Evolutionary conservation across 1,284 basidiomycete genomes (phyloP).

Genomic region (Irpex sp.): DNA sequence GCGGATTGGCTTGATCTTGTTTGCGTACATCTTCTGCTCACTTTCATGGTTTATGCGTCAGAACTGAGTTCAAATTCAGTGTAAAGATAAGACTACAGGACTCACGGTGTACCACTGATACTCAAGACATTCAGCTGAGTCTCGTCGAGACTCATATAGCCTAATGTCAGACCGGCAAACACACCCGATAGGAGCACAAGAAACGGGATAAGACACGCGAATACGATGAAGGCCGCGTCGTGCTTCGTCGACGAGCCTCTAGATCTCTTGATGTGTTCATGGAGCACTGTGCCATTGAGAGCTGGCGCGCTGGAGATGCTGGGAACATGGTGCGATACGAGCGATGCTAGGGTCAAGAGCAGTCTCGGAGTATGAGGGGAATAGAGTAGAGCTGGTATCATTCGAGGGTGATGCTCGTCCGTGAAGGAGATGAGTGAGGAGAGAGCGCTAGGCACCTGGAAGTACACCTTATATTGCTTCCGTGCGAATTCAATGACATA

Average conservation of each 20-base stretch:
- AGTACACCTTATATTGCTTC: background rate
- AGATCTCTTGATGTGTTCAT: conserved; percentile 25
- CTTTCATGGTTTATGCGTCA: conserved; percentile 28
- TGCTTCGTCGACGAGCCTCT: conserved; percentile 19
- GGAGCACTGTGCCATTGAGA: conserved; percentile 12
- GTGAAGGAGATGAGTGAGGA: conserved; percentile 7
- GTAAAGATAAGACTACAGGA: conserved; percentile 13
- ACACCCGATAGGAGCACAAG: conserved; percentile 58
- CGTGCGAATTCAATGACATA: background rate
- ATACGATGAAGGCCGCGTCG: conserved; percentile 35
- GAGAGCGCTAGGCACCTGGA: background rate
- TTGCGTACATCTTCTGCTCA: conserved; percentile 74
- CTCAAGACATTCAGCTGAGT: conserved; percentile 87
- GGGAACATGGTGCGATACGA: conserved; percentile 41
- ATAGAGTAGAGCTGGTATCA: conserved; percentile 23
- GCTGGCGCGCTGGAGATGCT: conserved; percentile 24
- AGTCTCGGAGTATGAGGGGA: conserved; percentile 33
- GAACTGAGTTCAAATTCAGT: background rate
- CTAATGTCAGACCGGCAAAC: conserved; percentile 76
- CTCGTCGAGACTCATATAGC: conserved; percentile 92
- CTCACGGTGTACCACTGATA: conserved; percentile 77
- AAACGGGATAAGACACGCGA: conserved; percentile 51
- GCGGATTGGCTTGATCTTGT: conserved; percentile 83
- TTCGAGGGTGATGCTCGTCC: conserved; percentile 21
- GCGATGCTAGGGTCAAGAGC: conserved; percentile 38